These are phyloP conservation scores for Obelidium mucronatum DNA, from an alignment of 192 early-diverging fungal genomes.

Conservation along the genomic window DNA sequence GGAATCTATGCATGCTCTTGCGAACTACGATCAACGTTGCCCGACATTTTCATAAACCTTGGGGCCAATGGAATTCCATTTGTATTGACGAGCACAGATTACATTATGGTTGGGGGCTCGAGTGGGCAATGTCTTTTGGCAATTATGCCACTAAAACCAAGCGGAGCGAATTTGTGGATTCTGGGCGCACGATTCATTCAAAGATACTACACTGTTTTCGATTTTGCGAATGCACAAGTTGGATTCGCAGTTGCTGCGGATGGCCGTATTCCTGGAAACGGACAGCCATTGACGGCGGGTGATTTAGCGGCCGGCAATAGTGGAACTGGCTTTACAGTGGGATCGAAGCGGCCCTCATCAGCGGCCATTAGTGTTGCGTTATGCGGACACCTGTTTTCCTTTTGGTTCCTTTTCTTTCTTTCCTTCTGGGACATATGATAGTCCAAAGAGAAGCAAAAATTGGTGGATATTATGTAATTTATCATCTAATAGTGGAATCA, in stretches of 20 bases:
- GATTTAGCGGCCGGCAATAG: background rate
- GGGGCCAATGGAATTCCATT: slow-evolving; percentile 4
- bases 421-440: background rate
- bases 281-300: background rate
- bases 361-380: background rate
- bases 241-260: slow-evolving; percentile 34
- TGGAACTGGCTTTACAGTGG: background rate
- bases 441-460: background rate
- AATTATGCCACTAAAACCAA: background rate
- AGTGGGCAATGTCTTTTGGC: background rate
- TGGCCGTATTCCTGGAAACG: background rate
- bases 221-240: slow-evolving; percentile 23
- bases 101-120: background rate
- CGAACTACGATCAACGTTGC: too few relatives aligned
- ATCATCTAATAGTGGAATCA: background rate
- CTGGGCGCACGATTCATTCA: slow-evolving; percentile 5
- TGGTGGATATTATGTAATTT: background rate
- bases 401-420: background rate
- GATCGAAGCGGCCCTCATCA: background rate
- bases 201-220: slow-evolving; percentile 30
- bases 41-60: background rate
- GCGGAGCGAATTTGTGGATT: slow-evolving; percentile 44
- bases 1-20: background rate
- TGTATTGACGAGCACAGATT: background rate
- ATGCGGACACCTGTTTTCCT: background rate